A percentile compares a stretch with the other conserved stretches of the same genome.
These are phyloP conservation scores for Nicotiana undulata DNA, from an alignment of 257 asterid species.

Conservation along the genomic window DNA sequence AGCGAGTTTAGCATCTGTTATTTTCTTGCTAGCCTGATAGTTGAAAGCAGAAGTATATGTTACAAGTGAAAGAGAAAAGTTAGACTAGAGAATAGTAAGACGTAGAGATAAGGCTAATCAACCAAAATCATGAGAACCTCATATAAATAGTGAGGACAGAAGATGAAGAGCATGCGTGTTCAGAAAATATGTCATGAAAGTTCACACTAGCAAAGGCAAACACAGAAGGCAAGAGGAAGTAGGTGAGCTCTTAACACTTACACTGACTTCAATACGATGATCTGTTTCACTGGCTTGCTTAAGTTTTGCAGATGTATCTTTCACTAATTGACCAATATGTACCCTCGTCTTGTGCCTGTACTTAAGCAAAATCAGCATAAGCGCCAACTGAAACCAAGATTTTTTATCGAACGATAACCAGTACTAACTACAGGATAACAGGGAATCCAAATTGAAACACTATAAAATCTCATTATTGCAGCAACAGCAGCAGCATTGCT, in stretches of 20 bases:
- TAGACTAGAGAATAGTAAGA: not conserved
- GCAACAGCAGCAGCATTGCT: not conserved
- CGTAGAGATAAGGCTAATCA: not conserved
- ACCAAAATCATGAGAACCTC: not conserved
- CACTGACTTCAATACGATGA: constrained; percentile 46
- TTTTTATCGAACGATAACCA: not conserved
- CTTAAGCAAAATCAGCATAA: constrained; percentile 8
- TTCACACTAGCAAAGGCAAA: not conserved
- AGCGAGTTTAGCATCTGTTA: constrained; percentile 8
- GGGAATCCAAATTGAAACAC: not conserved
- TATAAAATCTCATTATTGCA: not conserved
- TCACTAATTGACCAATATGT: constrained; percentile 77
- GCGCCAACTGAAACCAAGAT: not conserved
- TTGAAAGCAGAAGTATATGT: not conserved
- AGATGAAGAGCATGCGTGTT: not conserved
- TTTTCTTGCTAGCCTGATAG: constrained; percentile 46
- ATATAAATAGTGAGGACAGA: not conserved
- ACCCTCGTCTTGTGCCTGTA: constrained; percentile 80
- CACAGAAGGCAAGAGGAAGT: not conserved
- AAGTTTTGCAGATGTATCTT: constrained; percentile 73
- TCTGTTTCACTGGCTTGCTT: constrained; percentile 73
- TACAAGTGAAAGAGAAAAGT: not conserved
- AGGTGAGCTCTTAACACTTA: constrained; percentile 22
- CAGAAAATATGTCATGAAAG: not conserved
- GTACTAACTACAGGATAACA: not conserved